These are phyloP conservation scores for Aphanocladium album DNA, from an alignment of 2,329 filamentous ascomycete genomes.

Conservation along the genomic window DNA sequence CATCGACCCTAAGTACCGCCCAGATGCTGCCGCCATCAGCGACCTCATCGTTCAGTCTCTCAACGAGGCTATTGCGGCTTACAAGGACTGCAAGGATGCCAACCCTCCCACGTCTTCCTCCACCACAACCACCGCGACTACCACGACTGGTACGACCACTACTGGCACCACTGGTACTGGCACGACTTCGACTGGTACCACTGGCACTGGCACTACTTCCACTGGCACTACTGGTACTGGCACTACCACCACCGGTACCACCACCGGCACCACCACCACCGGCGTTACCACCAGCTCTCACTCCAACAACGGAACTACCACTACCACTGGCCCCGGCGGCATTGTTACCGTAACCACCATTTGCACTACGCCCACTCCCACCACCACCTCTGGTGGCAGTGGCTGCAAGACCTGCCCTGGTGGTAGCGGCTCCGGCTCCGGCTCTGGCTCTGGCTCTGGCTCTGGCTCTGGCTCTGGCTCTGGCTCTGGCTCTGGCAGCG, in stretches of 20 bases:
- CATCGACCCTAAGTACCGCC: neutral
- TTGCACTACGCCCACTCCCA: neutral
- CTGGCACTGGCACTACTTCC: neutral
- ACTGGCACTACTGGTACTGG: neutral
- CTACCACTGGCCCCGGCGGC: neutral
- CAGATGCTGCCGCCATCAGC: neutral
- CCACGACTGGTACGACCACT: neutral
- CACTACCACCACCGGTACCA: neutral
- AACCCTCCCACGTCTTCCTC: neutral
- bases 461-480: neutral
- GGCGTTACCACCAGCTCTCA: neutral
- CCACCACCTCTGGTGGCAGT: neutral
- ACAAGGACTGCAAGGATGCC: conserved; percentile 1
- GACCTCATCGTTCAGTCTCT: neutral
- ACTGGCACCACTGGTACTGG: neutral
- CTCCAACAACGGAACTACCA: neutral
- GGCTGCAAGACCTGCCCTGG: conserved; percentile 10
- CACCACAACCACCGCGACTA: neutral
- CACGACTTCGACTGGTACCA: neutral
- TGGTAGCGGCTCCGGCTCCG: neutral
- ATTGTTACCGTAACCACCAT: neutral
- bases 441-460: neutral
- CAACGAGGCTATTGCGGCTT: neutral
- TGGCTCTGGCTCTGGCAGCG: neutral
- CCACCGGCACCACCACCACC: neutral